A percentile compares a stretch with the other conserved stretches of the same genome.
These are phyloP conservation scores for Trametes pubescens DNA, from an alignment of 1,284 basidiomycete genomes.

Conservation along the genomic window DNA sequence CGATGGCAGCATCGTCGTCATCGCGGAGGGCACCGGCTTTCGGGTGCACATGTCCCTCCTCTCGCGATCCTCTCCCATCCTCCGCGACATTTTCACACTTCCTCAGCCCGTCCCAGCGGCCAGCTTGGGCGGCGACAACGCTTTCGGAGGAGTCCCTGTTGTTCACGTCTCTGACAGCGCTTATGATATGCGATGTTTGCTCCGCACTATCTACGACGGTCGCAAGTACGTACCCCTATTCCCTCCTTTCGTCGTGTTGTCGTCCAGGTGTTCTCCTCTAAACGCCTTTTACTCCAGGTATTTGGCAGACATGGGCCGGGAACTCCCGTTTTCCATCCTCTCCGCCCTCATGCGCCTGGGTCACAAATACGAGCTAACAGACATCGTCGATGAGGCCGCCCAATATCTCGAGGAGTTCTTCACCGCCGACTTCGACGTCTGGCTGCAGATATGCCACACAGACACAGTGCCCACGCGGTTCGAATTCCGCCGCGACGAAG, in stretches of 20 bases:
- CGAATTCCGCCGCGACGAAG: no score
- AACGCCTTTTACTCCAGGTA: background rate
- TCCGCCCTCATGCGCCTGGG: conserved; percentile 6
- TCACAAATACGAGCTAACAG: conserved; percentile 17
- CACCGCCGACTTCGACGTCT: background rate
- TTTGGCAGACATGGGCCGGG: background rate
- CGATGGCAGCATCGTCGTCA: conserved; percentile 38
- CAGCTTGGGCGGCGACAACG: background rate
- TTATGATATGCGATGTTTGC: background rate
- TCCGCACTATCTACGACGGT: background rate
- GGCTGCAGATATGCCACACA: no score
- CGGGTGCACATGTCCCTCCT: conserved; percentile 34
- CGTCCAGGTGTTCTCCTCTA: background rate
- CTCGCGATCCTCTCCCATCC: conserved; percentile 30
- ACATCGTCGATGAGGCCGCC: conserved; percentile 2
- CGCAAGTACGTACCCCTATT: background rate
- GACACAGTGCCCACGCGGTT: no score
- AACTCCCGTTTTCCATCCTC: conserved; percentile 5
- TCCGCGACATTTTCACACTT: conserved; percentile 34
- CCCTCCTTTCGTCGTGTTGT: background rate
- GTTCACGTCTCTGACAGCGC: conserved; percentile 11
- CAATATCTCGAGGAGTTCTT: background rate
- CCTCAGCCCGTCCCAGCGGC: conserved; percentile 21
- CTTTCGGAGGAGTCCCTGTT: conserved; percentile 8
- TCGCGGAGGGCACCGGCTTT: conserved; percentile 30